Percentiles rank a stretch among this genome's conserved stretches.
phyloP scores from a whole-genome alignment of 331 rosid genomes.

The Rosa hybrid region DNA sequence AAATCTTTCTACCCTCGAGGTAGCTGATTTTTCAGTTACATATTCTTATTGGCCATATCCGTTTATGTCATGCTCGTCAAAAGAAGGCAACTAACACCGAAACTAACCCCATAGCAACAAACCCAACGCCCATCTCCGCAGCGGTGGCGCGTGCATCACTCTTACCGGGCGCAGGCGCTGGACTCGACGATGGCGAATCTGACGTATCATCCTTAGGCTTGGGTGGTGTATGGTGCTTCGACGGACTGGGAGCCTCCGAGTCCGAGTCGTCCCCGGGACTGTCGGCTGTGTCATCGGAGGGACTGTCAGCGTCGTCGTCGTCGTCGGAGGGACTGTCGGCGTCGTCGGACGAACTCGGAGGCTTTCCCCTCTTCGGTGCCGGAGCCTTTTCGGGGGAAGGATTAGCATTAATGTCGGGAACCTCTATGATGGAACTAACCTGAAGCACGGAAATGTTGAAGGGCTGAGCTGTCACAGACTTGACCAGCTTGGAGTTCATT shows the following conservation, averaged over 20 bases:
- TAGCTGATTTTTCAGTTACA: not conserved
- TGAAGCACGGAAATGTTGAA: slow-evolving; percentile 43
- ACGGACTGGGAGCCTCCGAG: not conserved
- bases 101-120: not conserved
- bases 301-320: slow-evolving; percentile 5
- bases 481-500: not conserved
- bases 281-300: slow-evolving; percentile 11
- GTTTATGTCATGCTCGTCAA: not conserved
- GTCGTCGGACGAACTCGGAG: slow-evolving; percentile 22
- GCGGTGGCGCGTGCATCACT: not conserved
- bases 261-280: slow-evolving; percentile 26
- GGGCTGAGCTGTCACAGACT: slow-evolving; percentile 21
- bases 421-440: slow-evolving; percentile 29
- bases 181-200: not conserved
- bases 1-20: not conserved
- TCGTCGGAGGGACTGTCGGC: not conserved
- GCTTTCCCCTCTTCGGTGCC: not conserved
- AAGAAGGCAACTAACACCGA: not conserved
- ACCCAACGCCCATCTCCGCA: not conserved
- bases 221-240: not conserved
- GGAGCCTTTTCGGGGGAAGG: slow-evolving; percentile 19
- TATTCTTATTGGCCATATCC: not conserved
- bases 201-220: not conserved
- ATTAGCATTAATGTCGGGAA: slow-evolving; percentile 37
- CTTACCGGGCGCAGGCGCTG: not conserved